phyloP scores from a whole-genome alignment of 2,329 filamentous ascomycete genomes.

The Phialocephala subalpina region DNA sequence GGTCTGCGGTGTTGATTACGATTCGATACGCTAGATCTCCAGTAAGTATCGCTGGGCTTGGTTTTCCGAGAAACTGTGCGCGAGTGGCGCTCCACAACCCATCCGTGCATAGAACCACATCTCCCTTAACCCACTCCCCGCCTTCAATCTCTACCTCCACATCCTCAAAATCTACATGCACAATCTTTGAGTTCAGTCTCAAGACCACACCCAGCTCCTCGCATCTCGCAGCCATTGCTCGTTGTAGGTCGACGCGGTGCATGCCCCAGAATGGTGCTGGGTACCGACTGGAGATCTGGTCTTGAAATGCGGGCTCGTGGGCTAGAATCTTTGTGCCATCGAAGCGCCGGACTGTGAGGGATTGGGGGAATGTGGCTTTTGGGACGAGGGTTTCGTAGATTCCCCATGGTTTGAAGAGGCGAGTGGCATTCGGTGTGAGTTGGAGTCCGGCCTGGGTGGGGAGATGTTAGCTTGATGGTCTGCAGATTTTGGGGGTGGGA shows the following conservation, averaged over 20 bases:
- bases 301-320: constrained; percentile 36
- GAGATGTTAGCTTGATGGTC: background rate
- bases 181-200: constrained; percentile 48
- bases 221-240: constrained; percentile 51
- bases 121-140: constrained; percentile 50
- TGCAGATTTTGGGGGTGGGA: background rate
- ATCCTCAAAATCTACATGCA: constrained; percentile 35
- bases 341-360: constrained; percentile 61
- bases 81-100: constrained; percentile 69
- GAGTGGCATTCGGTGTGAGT: constrained; percentile 42
- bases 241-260: constrained; percentile 57
- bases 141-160: constrained; percentile 32
- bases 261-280: constrained; percentile 52
- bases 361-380: constrained; percentile 50
- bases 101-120: constrained; percentile 70
- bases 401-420: constrained; percentile 41
- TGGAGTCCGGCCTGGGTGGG: constrained; percentile 39
- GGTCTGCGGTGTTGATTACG: constrained; percentile 59
- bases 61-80: constrained; percentile 53
- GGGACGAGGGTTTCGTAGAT: constrained; percentile 35
- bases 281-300: constrained; percentile 34
- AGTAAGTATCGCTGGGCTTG: constrained; percentile 61
- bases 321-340: constrained; percentile 49
- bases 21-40: constrained; percentile 73
- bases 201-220: constrained; percentile 49